Evolutionary conservation across 2,329 filamentous ascomycete genomes (phyloP), one percentile per base, ranked within the genome.

Genomic region (Lasiodiplodia citricola): DNA sequence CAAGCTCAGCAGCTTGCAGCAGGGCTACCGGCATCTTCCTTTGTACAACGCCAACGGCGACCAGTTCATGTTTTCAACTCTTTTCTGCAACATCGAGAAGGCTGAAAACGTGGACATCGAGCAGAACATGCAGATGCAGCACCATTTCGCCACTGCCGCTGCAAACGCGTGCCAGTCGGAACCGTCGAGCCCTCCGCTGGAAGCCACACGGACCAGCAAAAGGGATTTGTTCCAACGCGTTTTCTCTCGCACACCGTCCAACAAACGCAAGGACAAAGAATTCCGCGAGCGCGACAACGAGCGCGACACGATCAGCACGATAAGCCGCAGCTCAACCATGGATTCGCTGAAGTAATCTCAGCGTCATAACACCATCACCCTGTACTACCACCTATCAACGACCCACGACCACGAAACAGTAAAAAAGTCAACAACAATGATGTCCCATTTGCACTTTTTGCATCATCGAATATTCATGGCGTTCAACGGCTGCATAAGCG

Each of bases 11-110:
- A 96, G 91, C 77, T 87, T 98, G 52, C 93, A 95, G 77, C 90
- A 96, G 80, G 96, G 96, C 35, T 98, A 96, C 80, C 93, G 95
- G 70, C 96, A 97, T 70, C 85, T 98, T 66, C 96, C 95, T 13
- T 86, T 99, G 18, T 91, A 93, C 79, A 94, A 98, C 80, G 87
- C 89, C 68, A 92, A 93, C 71, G 96, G 94, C 70, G 94, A 97
- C 74, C 93, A 94, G 74, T 98, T 96, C 78, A 86, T 97, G 54
- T 97, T 97, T 81, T 97, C 96, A 2, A 96, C 94, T 13, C 85
- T 99, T 18, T 97, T 98, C 80, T 97, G 94, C 83, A 91, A 90
- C 75, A 92, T 98, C 81, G 90, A 90, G 73, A 91, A 89, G 72
- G 83, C 87, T 70, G 83, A 85, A 6, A 80, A 83, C 25, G 74